phyloP scores from a whole-genome alignment of 192 early-diverging fungal genomes.

The Podila clonocystis region DNA sequence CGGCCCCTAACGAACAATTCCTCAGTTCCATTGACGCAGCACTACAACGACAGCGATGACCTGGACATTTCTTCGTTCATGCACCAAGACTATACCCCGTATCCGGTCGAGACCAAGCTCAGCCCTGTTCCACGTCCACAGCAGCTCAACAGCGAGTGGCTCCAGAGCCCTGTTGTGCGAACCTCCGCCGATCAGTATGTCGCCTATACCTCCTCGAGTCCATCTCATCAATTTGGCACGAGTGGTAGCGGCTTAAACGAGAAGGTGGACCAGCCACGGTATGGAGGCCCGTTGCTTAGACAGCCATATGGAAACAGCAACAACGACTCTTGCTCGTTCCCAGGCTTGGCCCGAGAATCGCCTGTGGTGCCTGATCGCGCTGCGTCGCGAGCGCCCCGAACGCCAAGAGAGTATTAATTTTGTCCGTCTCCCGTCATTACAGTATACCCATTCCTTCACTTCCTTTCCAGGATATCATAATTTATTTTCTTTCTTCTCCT shows the following conservation, averaged over 20 bases:
- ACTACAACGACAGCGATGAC: neutral
- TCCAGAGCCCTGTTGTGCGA: neutral
- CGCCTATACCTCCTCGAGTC: neutral
- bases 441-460: too few relatives aligned
- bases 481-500: too few relatives aligned
- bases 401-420: neutral
- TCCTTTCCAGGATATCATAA: too few relatives aligned
- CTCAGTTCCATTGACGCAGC: neutral
- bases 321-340: neutral
- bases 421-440: neutral
- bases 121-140: neutral
- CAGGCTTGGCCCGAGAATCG: neutral
- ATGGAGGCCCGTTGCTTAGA: neutral
- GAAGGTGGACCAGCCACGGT: neutral
- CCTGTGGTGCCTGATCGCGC: slow-evolving; percentile 14
- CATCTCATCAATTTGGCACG: neutral
- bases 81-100: slow-evolving; percentile 8
- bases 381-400: neutral
- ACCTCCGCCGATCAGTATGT: neutral
- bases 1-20: neutral
- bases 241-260: neutral
- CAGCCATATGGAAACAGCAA: neutral
- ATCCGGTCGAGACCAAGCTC: neutral
- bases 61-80: neutral
- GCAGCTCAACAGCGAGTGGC: neutral